Base-by-base conservation (phyloP, 2,329 filamentous ascomycete genomes). In the Boeremia lycopersici region DNA sequence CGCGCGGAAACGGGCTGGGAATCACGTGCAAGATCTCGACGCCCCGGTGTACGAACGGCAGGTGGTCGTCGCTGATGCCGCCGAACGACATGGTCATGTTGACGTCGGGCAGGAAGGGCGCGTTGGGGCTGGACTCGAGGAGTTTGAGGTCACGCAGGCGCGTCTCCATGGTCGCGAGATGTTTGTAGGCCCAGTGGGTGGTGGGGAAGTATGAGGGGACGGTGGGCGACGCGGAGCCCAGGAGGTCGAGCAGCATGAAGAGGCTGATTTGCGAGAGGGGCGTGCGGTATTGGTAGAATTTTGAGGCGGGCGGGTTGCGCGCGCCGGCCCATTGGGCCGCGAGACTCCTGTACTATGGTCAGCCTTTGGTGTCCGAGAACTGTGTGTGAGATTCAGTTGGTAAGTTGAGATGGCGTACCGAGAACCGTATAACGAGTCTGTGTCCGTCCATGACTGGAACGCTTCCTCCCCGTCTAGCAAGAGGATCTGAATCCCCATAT, bases 381-480 rank as follows among this genome's bases (percentile, higher is more conserved):
- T 5, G 15, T 12, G 28, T 7, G 7, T 30, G 7, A 8, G 4
- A 15, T n/a, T 23, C 19, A 23, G 5, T 15, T 42, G 13, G 6
- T n/a, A 13, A 6, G 28, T 2, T 9, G 4, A 6, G 7, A 10
- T 7, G 7, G 41, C 79, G 35, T 79, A 89, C 87, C 91, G 86
- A 15, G 93, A 85, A 2, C 95, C 95, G 67, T 99, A 99, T 4
- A 97, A 77, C 5, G 90, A 96, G 74, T 99, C 95, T 0, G 81
- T 84, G 31, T 85, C 84, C 0, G 86, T 89, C 95, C 95, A 99
- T 0, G 75, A 75, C 19, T 85, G 78, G 75, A 96, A 99, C 0
- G 95, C 93, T 75, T 99, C 95, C 77, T 99, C 95, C 4, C 95
- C 95, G 69, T 99, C 95, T 7, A 99, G 77, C 50, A 99, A 83